Conservation (phyloP, 2,329 filamentous ascomycete genomes). For the Exophiala oligosperma region DNA sequence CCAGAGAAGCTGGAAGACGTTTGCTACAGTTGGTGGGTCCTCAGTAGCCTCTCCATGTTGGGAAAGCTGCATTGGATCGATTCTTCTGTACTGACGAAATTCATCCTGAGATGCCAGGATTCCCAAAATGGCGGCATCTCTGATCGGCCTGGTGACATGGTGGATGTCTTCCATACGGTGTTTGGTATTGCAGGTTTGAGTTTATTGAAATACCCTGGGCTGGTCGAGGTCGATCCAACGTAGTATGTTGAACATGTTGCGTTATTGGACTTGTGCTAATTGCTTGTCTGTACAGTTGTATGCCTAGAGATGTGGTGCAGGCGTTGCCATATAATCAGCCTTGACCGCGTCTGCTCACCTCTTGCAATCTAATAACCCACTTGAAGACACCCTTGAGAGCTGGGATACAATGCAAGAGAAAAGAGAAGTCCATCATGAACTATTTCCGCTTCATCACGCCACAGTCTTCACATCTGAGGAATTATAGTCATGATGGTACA, state of each 20-base stretch:
- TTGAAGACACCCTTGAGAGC: slow-evolving; percentile 52
- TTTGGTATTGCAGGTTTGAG: slow-evolving; percentile 89
- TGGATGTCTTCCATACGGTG: slow-evolving; percentile 93
- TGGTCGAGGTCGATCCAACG: slow-evolving; percentile 80
- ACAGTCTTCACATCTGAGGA: slow-evolving; percentile 37
- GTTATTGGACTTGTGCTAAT: slow-evolving; percentile 12
- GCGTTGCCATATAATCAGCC: slow-evolving; percentile 39
- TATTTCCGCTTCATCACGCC: slow-evolving; percentile 34
- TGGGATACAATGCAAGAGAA: slow-evolving; percentile 74
- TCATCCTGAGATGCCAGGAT: slow-evolving; percentile 90
- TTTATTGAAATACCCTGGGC: slow-evolving; percentile 72
- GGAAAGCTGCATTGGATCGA: slow-evolving; percentile 91
- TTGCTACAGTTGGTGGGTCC: slow-evolving; percentile 99
- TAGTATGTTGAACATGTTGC: slow-evolving; percentile 59
- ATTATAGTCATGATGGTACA: slow-evolving; percentile 44
- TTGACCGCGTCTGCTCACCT: slow-evolving; percentile 39
- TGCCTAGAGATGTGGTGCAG: slow-evolving; percentile 68
- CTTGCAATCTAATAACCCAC: slow-evolving; percentile 72
- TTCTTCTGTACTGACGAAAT: slow-evolving; percentile 70
- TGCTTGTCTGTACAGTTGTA: slow-evolving; percentile 52
- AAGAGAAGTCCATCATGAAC: slow-evolving; percentile 35
- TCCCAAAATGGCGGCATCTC: slow-evolving; percentile 79
- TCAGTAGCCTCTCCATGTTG: slow-evolving; percentile 89
- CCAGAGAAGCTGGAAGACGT: slow-evolving; percentile 96
- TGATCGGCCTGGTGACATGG: slow-evolving; percentile 89